Evolutionary conservation across 805 yeast species (phyloP), one percentile per base, ranked within the genome.

Genomic region (Starmerella geochares): DNA sequence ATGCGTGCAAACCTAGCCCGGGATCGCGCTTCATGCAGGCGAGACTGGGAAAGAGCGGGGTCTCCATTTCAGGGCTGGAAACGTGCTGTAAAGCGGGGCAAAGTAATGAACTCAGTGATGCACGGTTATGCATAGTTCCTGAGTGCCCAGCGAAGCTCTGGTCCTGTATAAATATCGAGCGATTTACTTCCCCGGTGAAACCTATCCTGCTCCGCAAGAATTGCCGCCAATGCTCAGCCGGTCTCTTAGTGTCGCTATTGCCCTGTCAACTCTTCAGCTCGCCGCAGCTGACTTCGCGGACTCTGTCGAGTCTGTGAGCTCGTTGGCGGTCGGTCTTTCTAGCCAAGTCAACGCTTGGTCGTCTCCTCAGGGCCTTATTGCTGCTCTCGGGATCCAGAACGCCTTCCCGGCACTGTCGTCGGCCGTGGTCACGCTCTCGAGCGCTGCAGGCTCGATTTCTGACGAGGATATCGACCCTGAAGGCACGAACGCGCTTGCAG

Each of bases 351-450:
- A 16, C 27, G 31, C 32, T 42, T 54, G 54, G 54, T 11, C 21
- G 43, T 27, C 48, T 9, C 51, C 36, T 14, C 41, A 49, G n/a
- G 64, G 65, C 31, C 49, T 60, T 17, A 17, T 31, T 20, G 64
- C 61, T 39, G 65, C 65, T 20, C 54, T 60, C 16, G 52, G 46
- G 8, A 33, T 33, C 21, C 37, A 33, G 4, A 33, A 33, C 13
- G 37, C 37, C 11, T 33, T 33, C 37, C 51, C 50, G 10, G 46
- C 57, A 8, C 46, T 60, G 31, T 49, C 51, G 23, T 17, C 37
- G 19, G 59, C 57, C 38, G 53, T 59, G 25, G 36, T 20, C 17
- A 32, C 53, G 24, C 52, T 57, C 14, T 45, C 48, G 19, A 32
- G 39, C 19, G 46, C 31, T 20, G 56, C 48, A 23, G 50, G 50